Evolutionary conservation across 257 asterid genomes (phyloP), one percentile per base, ranked within the genome.

Genomic region (Capsicum baccatum): DNA sequence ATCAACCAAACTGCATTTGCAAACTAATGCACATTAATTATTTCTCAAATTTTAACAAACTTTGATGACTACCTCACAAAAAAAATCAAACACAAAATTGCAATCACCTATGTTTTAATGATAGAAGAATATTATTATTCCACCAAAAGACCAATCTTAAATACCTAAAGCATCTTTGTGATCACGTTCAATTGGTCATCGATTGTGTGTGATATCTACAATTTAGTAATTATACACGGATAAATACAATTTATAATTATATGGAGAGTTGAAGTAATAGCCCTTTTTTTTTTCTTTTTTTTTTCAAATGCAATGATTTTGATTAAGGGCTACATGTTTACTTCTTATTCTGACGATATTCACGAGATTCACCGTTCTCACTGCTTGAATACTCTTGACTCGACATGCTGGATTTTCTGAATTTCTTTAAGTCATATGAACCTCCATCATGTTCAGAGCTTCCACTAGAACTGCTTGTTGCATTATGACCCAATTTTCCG

Each of bases 351-450:
- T 74, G 68, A 47, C 84, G 85, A 44, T 64, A 76, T 86, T 88
- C 91, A 85, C 73, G 87, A 6, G 90, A 91, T 68, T 85, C 92
- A 4, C 87, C 84, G 5, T 85, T 88, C 21, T 92, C 97, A n/a
- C 91, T 80, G 88, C 94, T 91, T 11, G 87, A 81, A 87, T 86
- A 93, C 80, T 94, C 98, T 81, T 93, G 97, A 88, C 97, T 92
- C 6, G 94, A 89, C 87, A 66, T 9, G 3, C 86, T 91, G 0
- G 89, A 79, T 76, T 90, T 91, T 19, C 83, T 91, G 21, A 90
- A 81, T 58, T 74, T 88, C 54, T 82, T 90, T 74, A 90, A 48
- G 9, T 84, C 76, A 26, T 87, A 89, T 3, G 93, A 83, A 56
- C 87, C 82, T 6, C 63, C 66, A 50, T 87, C 91, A 44, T 83